Conservation (phyloP, 1,284 basidiomycete genomes). For the Trichosporon coremiiforme region DNA sequence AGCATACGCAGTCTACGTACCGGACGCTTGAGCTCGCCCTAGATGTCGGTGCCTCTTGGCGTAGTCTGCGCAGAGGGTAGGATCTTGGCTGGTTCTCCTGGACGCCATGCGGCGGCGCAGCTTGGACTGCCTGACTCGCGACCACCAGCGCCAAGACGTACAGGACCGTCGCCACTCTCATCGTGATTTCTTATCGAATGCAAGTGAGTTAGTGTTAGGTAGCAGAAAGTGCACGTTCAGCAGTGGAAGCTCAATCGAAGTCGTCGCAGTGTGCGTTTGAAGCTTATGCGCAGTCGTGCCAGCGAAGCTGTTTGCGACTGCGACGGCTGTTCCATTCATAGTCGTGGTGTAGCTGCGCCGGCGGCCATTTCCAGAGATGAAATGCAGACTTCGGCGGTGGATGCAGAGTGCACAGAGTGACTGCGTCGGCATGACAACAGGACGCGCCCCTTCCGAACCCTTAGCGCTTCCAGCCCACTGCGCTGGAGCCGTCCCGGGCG, state of each 20-base stretch:
- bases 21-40: not conserved
- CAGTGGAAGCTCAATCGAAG: not conserved
- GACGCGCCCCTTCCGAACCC: not conserved
- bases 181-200: not conserved
- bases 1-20: not conserved
- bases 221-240: not conserved
- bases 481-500: not conserved
- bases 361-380: not conserved
- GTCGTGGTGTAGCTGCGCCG: not conserved
- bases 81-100: not conserved
- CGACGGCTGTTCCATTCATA: not conserved
- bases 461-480: not conserved
- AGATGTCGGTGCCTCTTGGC: not conserved
- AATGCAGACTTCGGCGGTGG: not conserved
- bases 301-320: not conserved
- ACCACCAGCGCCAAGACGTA: not conserved
- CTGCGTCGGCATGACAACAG: not conserved
- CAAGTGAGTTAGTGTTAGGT: constrained; percentile 9
- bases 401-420: not conserved
- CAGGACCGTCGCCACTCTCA: not conserved
- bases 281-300: constrained; percentile 1
- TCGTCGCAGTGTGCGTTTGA: not conserved
- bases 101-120: not conserved
- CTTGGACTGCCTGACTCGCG: not conserved
- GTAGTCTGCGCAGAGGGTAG: not conserved